Evolutionary conservation across 2,329 filamentous ascomycete species (phyloP).

Genomic region (Lasiodiplodia gonubiensis): DNA sequence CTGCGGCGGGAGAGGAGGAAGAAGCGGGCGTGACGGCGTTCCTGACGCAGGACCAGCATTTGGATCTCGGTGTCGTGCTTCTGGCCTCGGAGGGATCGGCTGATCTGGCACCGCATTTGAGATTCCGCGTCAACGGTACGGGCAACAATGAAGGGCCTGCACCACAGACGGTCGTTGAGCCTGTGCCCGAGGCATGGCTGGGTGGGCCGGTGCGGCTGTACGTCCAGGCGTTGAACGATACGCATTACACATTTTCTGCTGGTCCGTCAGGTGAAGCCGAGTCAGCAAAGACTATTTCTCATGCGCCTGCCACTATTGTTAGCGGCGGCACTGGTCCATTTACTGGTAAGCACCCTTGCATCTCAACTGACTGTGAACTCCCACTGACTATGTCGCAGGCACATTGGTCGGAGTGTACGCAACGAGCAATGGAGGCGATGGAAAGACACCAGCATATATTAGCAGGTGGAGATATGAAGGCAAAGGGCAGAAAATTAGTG

Average conservation of each 20-base stretch:
- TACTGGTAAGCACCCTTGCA: conserved; percentile 23
- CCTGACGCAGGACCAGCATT: conserved; percentile 58
- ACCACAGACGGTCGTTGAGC: conserved; percentile 43
- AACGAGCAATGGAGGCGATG: conserved; percentile 58
- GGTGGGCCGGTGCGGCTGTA: conserved; percentile 44
- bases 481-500: conserved; percentile 36
- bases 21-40: conserved; percentile 61
- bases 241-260: conserved; percentile 50
- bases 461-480: conserved; percentile 55
- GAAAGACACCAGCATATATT: conserved; percentile 54
- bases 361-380: background rate
- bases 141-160: conserved; percentile 50
- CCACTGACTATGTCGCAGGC: conserved; percentile 39
- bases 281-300: conserved; percentile 32
- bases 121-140: conserved; percentile 53
- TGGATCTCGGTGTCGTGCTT: conserved; percentile 51
- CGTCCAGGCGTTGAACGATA: conserved; percentile 53
- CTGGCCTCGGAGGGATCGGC: conserved; percentile 31
- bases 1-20: conserved; percentile 49
- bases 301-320: conserved; percentile 38
- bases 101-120: conserved; percentile 13
- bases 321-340: conserved; percentile 37
- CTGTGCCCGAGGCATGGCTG: conserved; percentile 50
- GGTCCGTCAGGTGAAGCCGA: conserved; percentile 32
- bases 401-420: conserved; percentile 60